Evolutionary conservation across 495 filamentous ascomycete genomes (phyloP).

Genomic region (Cudoniella acicularis): DNA sequence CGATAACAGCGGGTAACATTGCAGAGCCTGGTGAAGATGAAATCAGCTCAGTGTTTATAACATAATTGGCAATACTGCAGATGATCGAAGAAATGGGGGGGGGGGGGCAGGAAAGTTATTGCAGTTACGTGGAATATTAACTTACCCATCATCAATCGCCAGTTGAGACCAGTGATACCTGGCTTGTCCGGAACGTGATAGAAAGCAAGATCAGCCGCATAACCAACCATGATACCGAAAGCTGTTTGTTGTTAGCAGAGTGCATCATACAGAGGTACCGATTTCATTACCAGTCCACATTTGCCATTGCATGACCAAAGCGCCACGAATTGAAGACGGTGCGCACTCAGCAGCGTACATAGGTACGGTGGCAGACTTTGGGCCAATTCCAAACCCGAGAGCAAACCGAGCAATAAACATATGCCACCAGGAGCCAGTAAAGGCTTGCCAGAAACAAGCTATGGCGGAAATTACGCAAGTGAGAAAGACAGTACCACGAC

Average conservation of each 20-base stretch:
- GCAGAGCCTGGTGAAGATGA: conserved; percentile 45
- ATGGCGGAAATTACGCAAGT: conserved; percentile 63
- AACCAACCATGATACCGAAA: conserved; percentile 47
- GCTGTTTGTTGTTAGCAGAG: background rate
- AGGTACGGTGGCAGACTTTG: conserved; percentile 76
- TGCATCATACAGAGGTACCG: background rate
- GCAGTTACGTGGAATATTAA: background rate
- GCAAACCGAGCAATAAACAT: conserved; percentile 69
- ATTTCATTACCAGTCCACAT: conserved; percentile 37
- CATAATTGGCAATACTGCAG: too few relatives aligned
- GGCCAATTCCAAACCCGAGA: conserved; percentile 74
- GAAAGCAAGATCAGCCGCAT: conserved; percentile 69
- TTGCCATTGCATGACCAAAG: conserved; percentile 82
- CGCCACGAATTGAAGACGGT: conserved; percentile 70
- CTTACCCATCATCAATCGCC: conserved; percentile 73
- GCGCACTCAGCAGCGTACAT: conserved; percentile 75
- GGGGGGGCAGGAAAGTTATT: too few relatives aligned
- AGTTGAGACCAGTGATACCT: conserved; percentile 64
- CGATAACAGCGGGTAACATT: conserved; percentile 67
- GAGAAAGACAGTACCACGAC: conserved; percentile 81
- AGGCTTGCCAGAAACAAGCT: conserved; percentile 75
- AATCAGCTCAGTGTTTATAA: too few relatives aligned
- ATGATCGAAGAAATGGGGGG: too few relatives aligned
- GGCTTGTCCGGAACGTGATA: conserved; percentile 52
- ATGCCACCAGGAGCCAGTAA: conserved; percentile 67